Evolutionary conservation across 208 protist genomes (phyloP).

Genomic region (Trypanosoma theileri): DNA sequence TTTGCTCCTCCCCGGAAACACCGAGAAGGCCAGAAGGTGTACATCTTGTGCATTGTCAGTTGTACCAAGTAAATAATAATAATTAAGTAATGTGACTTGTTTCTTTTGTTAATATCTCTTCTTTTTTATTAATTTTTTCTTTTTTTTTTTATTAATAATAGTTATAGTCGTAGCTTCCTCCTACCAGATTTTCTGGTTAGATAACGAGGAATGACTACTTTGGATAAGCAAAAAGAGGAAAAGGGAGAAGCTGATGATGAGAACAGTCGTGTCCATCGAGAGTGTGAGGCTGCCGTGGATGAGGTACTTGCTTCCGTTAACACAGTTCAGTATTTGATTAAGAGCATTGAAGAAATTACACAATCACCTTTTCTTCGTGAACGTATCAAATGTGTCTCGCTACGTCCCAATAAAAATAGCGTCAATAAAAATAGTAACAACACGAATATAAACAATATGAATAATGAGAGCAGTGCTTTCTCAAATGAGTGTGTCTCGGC

Average conservation of each 20-base stretch:
- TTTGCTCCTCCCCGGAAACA: too few relatives aligned
- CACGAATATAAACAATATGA: not conserved
- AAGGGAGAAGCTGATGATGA: not conserved
- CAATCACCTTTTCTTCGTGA: conserved; percentile 48
- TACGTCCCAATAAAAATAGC: not conserved
- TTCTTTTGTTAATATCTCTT: too few relatives aligned
- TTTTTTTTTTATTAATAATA: too few relatives aligned
- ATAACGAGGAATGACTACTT: too few relatives aligned
- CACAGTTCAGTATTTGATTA: conserved; percentile 84
- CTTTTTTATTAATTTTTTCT: too few relatives aligned
- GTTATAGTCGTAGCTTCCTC: too few relatives aligned
- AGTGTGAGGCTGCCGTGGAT: conserved; percentile 70
- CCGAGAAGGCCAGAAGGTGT: too few relatives aligned
- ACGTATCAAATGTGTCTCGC: conserved; percentile 76
- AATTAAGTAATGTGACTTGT: too few relatives aligned
- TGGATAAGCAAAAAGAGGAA: not conserved
- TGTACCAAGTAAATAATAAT: too few relatives aligned
- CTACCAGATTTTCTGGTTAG: too few relatives aligned
- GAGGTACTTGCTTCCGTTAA: conserved; percentile 76
- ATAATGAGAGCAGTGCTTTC: conserved; percentile 16
- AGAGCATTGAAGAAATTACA: conserved; percentile 70
- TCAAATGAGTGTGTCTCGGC: conserved; percentile 36
- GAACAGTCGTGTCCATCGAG: not conserved
- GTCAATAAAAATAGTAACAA: not conserved
- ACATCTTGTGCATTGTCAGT: too few relatives aligned